Base-by-base conservation (phyloP, 2,329 filamentous ascomycete species). In the Hypocreales sp. region DNA sequence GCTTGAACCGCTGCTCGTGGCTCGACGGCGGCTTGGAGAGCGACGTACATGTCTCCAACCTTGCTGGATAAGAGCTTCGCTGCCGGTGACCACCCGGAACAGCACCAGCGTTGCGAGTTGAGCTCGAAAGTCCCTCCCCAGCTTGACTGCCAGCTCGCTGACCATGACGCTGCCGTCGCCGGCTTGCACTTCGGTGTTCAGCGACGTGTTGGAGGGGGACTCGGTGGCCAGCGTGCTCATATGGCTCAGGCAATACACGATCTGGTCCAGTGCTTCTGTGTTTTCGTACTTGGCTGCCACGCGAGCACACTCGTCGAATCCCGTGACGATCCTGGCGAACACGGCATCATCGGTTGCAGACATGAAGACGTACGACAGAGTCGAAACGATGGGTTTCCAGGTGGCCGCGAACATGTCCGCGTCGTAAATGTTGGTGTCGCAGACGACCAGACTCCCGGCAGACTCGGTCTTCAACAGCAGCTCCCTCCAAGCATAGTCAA, bases 401-500 rank as follows among this genome's bases (percentile, higher is more conserved):
- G 86, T 94, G 14, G 84, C 79, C 31, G 79, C 75, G 50, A 98
- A 98, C 82, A 98, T 94, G 47, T 98, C 86, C 4, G 86, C 82
- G 51, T 98, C 92, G 50, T 83, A 98, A 21, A 92, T 74, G 46
- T 94, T 95, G 5, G 87, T 93, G 39, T 92, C 69, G 48, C 84
- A 92, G 17, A 87, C 61, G 19, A 79, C 58, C 24, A 95, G 61
- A 27, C 76, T 68, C 2, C 79, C 75, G 1, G 82, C 72, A 6
- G 72, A 71, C 37, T 80, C 74, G 0, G 84, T 78, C 56, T 95
- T 95, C 36, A 84, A 57, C 22, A 95, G 58, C 8, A 98, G 59
- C 50, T 98, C 90, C 48, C 87, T 87, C 90, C 90, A 98, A 3
- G 90, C 87, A 52, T 92, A 90, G 48, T 95, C 87, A 46, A 95